Evolutionary conservation across 495 filamentous ascomycete genomes (phyloP).

Genomic region (Tuber melanosporum): DNA sequence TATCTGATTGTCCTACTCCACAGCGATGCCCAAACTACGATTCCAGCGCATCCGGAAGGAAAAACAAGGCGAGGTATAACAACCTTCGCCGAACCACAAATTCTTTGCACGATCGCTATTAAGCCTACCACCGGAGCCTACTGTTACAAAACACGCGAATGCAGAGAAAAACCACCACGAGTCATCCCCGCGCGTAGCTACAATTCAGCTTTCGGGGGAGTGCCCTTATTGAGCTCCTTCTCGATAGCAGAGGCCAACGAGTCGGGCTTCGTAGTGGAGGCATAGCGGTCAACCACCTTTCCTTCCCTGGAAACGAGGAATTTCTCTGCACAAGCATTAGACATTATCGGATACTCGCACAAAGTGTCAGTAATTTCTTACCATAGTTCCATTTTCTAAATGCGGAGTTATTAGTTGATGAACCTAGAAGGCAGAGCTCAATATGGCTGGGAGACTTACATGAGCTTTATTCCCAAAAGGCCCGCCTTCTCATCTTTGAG

Average conservation of each 20-base stretch:
- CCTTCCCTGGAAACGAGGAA: conserved; percentile 84
- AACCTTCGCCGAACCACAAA: neutral
- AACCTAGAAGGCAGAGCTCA: neutral
- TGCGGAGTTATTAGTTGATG: conserved; percentile 13
- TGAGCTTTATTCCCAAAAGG: conserved; percentile 70
- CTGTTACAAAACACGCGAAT: neutral
- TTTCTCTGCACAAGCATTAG: conserved; percentile 62
- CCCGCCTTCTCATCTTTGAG: conserved; percentile 82
- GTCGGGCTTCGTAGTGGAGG: conserved; percentile 79
- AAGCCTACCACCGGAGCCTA: neutral
- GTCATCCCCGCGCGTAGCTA: neutral
- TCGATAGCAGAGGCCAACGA: conserved; percentile 64
- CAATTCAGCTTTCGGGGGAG: conserved; percentile 13
- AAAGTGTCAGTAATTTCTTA: neutral
- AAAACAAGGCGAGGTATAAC: neutral
- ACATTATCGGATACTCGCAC: conserved; percentile 56
- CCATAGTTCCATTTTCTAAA: conserved; percentile 41
- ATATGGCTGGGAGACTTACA: conserved; percentile 54
- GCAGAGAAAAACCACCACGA: neutral
- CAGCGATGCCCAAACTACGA: neutral
- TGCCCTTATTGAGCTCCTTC: conserved; percentile 59
- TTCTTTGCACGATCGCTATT: neutral
- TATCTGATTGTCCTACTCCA: neutral
- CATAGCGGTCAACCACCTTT: conserved; percentile 73
- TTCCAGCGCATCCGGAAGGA: neutral